Evolutionary conservation across 2,329 filamentous ascomycete species (phyloP).

Genomic region (Fusarium sp.): DNA sequence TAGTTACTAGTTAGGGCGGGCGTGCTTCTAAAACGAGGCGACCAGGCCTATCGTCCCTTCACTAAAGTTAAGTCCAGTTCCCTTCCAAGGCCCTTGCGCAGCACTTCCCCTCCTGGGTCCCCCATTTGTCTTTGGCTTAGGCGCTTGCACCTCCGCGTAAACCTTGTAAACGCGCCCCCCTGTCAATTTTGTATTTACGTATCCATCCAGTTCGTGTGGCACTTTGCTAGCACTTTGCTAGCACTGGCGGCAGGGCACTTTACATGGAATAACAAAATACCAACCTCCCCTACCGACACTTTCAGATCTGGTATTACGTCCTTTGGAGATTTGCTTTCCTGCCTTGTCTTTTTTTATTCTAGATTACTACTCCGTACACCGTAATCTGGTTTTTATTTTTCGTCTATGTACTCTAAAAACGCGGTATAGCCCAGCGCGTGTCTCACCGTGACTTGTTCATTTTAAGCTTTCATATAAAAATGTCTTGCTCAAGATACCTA

Average conservation of each 20-base stretch:
- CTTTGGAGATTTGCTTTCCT: conserved; percentile 29
- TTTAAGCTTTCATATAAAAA: conserved; percentile 29
- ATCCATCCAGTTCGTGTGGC: conserved; percentile 14
- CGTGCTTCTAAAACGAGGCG: conserved; percentile 49
- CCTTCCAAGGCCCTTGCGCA: conserved; percentile 37
- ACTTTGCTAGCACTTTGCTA: conserved; percentile 15
- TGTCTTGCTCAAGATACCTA: conserved; percentile 22
- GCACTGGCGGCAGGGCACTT: background rate
- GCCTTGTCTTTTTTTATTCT: conserved; percentile 33
- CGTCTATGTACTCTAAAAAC: conserved; percentile 2
- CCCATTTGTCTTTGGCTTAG: conserved; percentile 34
- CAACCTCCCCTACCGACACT: conserved; percentile 36
- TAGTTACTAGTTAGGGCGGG: conserved; percentile 41
- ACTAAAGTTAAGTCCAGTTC: conserved; percentile 24
- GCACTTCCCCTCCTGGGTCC: conserved; percentile 33
- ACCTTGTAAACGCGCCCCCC: conserved; percentile 49
- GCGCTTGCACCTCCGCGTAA: conserved; percentile 51
- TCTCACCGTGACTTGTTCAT: conserved; percentile 30
- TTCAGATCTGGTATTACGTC: conserved; percentile 20
- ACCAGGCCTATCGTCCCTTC: conserved; percentile 46
- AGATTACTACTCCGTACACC: background rate
- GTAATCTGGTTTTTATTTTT: conserved; percentile 1
- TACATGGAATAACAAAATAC: conserved; percentile 24
- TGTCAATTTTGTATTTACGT: conserved; percentile 38
- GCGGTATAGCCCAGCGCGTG: conserved; percentile 21